Conservation (phyloP, 1,284 basidiomycete species). For the Pyrrhoderma lamaoense region DNA sequence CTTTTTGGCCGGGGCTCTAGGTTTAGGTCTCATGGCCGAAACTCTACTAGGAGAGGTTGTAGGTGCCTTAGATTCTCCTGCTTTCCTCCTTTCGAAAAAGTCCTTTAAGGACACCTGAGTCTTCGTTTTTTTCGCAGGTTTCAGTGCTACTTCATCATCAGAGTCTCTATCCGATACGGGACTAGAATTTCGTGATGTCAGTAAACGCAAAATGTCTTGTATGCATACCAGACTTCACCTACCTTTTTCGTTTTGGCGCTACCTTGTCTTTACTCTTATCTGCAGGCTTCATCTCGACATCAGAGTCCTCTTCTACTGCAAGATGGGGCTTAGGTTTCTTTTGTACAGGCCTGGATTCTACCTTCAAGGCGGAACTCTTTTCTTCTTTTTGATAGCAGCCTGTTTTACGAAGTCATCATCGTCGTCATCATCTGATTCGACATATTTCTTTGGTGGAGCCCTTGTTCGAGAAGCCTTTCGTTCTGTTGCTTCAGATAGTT, state of each 20-base stretch:
- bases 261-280: constrained; percentile 20
- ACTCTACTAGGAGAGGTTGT: constrained; percentile 7
- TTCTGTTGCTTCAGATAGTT: constrained; percentile 17
- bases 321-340: constrained; percentile 1
- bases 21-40: constrained; percentile 13
- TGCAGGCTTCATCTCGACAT: constrained; percentile 19
- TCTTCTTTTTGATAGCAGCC: constrained; percentile 9
- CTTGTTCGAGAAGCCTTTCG: constrained; percentile 18
- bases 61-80: constrained; percentile 4
- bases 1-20: constrained; percentile 16
- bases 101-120: constrained; percentile 2
- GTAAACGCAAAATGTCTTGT: background rate
- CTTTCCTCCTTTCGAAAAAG: constrained; percentile 11
- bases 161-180: constrained; percentile 18
- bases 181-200: constrained; percentile 4
- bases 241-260: constrained; percentile 25
- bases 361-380: constrained; percentile 6
- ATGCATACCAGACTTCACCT: background rate
- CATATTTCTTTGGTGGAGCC: constrained; percentile 18
- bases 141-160: constrained; percentile 21
- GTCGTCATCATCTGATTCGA: constrained; percentile 26
- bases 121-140: constrained; percentile 21
- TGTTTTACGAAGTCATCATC: constrained; percentile 22
- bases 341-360: constrained; percentile 2
- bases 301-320: constrained; percentile 4